Base-by-base conservation (phyloP, 2,329 filamentous ascomycete species). In the Hawksworthiomyces lignivorus region DNA sequence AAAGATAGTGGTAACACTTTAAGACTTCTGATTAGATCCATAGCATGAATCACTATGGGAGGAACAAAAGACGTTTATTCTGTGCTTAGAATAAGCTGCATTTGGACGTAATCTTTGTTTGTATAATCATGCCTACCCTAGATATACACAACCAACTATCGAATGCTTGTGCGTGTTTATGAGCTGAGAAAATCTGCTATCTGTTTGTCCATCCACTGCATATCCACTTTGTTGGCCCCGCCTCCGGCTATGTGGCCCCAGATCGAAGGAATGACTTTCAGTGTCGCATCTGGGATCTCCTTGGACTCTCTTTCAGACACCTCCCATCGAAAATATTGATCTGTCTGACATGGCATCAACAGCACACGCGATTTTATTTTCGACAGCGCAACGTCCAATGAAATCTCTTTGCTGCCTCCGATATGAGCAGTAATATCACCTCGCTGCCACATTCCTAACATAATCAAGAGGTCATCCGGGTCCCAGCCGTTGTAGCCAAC, bases 261-360 rank as follows among this genome's bases (percentile, higher is more conserved):
- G 10, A 49, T n/a, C 0, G 42, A 46, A 1, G 47, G 45, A 10
- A 50, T 49, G 4, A 43, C 29, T 5, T 33, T 19, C 15, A 49
- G 20, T 3, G 31, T 41, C 1, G 35, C 48, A 4, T 41, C 7
- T 7, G 36, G 36, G 5, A 52, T 24, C 14, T 19, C 9, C 17
- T 73, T 36, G 57, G 89, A 80, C 54, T 92, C 86, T 43, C 81
- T 79, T 52, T 84, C 75, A 0, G 82, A 87, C 50, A 89, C 86
- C 52, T 89, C 84, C 0, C 84, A 83, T 39, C 85, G 82, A 50
- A 92, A 90, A 56, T 90, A 90, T 5, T 90, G 67, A 55, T 90
- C 86, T 0, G 83, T 88, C 56, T 84, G 77, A 18, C 69, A 63
- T 0, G 86, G 85, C 12, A 89, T 59, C 4, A 90, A 80, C 31